Base-by-base conservation (phyloP, 2,329 filamentous ascomycete species). In the Hypoxylon sp. region DNA sequence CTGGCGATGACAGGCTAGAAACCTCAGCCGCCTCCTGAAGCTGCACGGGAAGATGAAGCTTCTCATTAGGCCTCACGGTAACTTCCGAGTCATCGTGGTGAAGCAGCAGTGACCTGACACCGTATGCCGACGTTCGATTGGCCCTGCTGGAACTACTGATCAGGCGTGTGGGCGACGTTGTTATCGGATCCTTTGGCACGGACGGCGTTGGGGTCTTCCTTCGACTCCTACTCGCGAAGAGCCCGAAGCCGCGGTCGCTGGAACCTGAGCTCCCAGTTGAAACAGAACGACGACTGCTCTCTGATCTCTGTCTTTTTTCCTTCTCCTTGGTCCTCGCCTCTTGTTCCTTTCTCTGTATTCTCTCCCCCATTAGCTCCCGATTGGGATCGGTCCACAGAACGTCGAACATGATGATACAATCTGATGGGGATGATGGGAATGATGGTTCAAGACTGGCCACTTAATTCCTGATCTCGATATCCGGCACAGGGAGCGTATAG, bases 321-420 rank as follows among this genome's bases (percentile, higher is more conserved):
- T 60, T 69, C 13, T 71, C 68, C 51, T 73, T 76, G 38, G 62
- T 67, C 51, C 72, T 74, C 18, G 70, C 73, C 57, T 77, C 77
- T 42, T 69, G 67, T 59, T 79, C 78, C 64, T 83, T 85, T 43
- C 77, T 79, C 1, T 79, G 76, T 13, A 79, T 78, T 51, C 79
- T 77, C 67, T 86, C 79, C 2, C 82, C 81, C 13, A 85, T 77
- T 7, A 78, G 75, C 71, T 86, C 81, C 55, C 77, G 74, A 46
- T 81, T 75, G 18, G 80, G 81, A 54, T 85, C 83, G 3, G 81
- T 82, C 83, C 83, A 86, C 42, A 83, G 73, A 26, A 86, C 80
- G 67, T 85, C 82, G 68, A 84, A 86, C 83, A 86, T 86, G 40
- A 54, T 70, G 64, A 26, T 24, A 43, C n/a, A 8, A 33, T 3